These are phyloP conservation scores for Isatis lusitanica DNA, from an alignment of 441 rosid species.

Conservation along the genomic window DNA sequence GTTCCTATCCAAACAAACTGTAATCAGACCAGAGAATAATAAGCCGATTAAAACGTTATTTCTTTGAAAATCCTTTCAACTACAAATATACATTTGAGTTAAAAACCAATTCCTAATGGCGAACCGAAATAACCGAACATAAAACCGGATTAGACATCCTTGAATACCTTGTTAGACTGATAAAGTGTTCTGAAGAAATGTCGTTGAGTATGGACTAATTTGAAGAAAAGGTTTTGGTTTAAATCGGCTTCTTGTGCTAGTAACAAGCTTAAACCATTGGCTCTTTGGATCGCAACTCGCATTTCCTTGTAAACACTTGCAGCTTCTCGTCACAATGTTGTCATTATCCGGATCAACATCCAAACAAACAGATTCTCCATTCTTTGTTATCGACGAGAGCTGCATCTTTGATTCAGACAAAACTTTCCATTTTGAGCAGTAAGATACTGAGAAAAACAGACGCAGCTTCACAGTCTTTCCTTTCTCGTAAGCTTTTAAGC, in stretches of 20 bases:
- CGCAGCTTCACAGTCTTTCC: conserved; percentile 49
- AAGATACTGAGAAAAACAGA: conserved; percentile 39
- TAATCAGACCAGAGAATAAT: too few species aligned
- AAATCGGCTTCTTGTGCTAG: conserved; percentile 55
- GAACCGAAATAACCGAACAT: too few species aligned
- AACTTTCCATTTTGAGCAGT: conserved; percentile 57
- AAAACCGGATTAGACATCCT: neutral
- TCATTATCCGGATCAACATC: conserved; percentile 54
- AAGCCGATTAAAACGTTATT: too few species aligned
- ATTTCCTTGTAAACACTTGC: conserved; percentile 61
- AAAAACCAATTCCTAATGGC: too few species aligned
- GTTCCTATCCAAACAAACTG: too few species aligned
- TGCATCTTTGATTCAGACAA: conserved; percentile 82
- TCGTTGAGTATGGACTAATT: conserved; percentile 16
- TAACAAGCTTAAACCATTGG: conserved; percentile 86
- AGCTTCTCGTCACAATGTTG: conserved; percentile 46
- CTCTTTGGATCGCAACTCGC: conserved; percentile 63
- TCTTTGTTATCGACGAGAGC: conserved; percentile 43
- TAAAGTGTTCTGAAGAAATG: neutral
- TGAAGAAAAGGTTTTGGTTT: conserved; percentile 18
- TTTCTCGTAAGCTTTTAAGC: conserved; percentile 54
- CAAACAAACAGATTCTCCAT: conserved; percentile 54
- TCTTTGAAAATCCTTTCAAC: too few species aligned
- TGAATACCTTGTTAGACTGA: too few species aligned
- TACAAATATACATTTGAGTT: too few species aligned